Base-by-base conservation (phyloP, 257 asterid species). In the Penstemon davidsonii region DNA sequence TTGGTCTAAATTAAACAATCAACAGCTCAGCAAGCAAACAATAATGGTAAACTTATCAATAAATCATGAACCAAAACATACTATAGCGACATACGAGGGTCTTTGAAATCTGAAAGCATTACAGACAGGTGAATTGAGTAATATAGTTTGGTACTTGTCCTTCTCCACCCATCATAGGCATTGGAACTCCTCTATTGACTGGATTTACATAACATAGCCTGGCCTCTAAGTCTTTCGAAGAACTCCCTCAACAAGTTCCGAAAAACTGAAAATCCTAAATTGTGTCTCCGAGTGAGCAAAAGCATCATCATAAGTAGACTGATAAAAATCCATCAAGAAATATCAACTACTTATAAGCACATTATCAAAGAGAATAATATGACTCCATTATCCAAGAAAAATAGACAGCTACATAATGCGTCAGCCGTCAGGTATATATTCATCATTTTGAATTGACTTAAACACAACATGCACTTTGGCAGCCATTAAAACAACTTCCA, bases 101-200 rank as follows among this genome's bases (percentile, higher is more conserved):
- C 91, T 83, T 63, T 69, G 79, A 66, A 86, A 84, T 37, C 68
- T 86, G 84, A 89, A 84, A 10, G 62, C 53, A 10, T 77, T 83
- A 84, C 94, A 88, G 40, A 73, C 52, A 44, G 84, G 38, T 42
- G 95, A 87, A 59, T 75, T 71, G 0, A 82, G 84, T 0, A 91
- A 87, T 5, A 86, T 69, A 0, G 96, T 87, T 46, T 60, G 62
- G 73, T 84, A 89, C 79, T 85, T 84, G 41, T 84, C 91, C 91
- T 69, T 87, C 96, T 0, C 92, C 92, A 0, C 96, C 92, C 91
- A 85, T 78, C 80, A 82, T 61, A 12, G 92, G 86, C 92, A 89
- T 87, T 2, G 90, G 75, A 55, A 85, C 88, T 0, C 90, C 95
- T 58, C 80, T 71, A 84, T 85, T 89, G 33, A 75, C 95, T 5